Percentiles rank a stretch among this genome's conserved stretches.
phyloP scores from a whole-genome alignment of 768 basidiomycete species.

The Suillus paluster region DNA sequence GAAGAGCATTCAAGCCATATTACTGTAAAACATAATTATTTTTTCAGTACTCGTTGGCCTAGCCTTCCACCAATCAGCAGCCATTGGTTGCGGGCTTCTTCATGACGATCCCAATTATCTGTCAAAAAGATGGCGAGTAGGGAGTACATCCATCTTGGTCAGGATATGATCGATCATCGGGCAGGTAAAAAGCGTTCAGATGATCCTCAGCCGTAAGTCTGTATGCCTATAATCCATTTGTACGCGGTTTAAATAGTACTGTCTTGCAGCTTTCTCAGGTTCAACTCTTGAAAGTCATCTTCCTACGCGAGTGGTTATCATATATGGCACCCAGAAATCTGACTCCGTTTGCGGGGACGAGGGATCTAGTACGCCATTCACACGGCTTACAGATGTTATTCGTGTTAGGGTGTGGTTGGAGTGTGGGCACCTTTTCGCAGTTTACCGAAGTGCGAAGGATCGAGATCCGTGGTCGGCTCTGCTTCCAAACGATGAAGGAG shows the following conservation, averaged over 20 bases:
- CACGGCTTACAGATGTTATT: not conserved
- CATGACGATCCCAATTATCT: too few relatives aligned
- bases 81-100: too few relatives aligned
- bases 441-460: not conserved
- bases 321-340: not conserved
- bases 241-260: not conserved
- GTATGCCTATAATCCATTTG: not conserved
- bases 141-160: not conserved
- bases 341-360: not conserved
- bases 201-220: not conserved
- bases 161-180: not conserved
- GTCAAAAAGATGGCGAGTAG: not conserved
- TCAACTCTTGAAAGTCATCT: not conserved
- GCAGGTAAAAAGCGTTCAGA: not conserved
- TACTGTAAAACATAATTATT: too few relatives aligned
- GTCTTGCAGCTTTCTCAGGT: not conserved
- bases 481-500: conserved; percentile 1
- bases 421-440: not conserved
- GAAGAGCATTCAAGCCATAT: too few relatives aligned
- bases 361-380: not conserved
- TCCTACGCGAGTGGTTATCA: not conserved
- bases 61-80: too few relatives aligned
- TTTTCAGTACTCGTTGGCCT: too few relatives aligned
- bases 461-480: not conserved
- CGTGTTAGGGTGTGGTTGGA: too few relatives aligned